These are phyloP conservation scores for Hordeum marinum DNA, from an alignment of 176 grass and related monocot species.

Conservation along the genomic window DNA sequence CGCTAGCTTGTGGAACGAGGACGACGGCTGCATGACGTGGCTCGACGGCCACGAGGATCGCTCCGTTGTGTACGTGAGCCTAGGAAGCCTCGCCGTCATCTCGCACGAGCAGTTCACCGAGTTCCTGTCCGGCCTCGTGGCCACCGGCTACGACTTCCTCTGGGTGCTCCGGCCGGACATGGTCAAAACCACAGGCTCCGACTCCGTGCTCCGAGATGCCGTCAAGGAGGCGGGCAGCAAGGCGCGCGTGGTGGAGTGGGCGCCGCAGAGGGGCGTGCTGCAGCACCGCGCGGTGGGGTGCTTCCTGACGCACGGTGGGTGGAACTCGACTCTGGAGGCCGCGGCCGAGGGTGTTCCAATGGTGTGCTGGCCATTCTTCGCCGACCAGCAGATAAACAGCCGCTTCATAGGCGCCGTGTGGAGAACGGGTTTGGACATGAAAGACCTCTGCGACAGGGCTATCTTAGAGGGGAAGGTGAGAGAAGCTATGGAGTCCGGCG, in stretches of 20 bases:
- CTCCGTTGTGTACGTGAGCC: neutral
- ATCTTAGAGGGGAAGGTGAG: slow-evolving; percentile 32
- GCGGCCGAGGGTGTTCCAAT: slow-evolving; percentile 27
- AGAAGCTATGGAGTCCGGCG: slow-evolving; percentile 16
- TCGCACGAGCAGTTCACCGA: neutral
- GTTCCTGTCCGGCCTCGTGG: neutral
- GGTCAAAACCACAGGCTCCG: neutral
- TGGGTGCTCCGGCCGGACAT: neutral
- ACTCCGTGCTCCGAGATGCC: neutral
- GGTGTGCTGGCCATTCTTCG: slow-evolving; percentile 27
- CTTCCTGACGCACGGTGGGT: neutral
- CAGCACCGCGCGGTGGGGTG: neutral
- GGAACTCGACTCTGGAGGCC: neutral
- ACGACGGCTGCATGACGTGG: neutral
- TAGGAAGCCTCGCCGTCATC: neutral
- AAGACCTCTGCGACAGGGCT: slow-evolving; percentile 29
- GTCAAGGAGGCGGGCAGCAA: neutral
- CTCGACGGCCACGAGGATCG: neutral
- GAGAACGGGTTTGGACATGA: slow-evolving; percentile 52
- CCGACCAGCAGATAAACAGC: slow-evolving; percentile 29
- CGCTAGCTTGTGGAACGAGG: neutral
- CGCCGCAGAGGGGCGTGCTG: neutral
- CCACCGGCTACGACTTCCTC: neutral
- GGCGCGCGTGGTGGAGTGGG: neutral
- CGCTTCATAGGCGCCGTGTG: slow-evolving; percentile 29